A percentile compares a stretch with the other conserved stretches of the same genome.
Conservation (phyloP, 2,329 filamentous ascomycete genomes). For the Teratosphaeria gauchensis region DNA sequence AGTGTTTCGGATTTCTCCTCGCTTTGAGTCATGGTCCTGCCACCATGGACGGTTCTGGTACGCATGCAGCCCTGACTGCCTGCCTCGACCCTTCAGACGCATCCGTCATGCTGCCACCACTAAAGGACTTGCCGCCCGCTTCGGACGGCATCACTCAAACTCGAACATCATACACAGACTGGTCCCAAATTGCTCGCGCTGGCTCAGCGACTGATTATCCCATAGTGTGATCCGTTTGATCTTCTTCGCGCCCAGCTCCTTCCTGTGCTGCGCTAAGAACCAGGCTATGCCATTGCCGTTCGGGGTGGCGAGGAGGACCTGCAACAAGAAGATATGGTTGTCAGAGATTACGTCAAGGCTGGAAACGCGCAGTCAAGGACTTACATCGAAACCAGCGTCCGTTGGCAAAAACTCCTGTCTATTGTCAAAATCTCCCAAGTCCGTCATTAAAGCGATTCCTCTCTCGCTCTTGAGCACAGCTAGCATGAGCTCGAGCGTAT, state of each 20-base stretch:
- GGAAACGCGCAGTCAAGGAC: background rate
- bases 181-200: background rate
- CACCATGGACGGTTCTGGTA: too few species aligned
- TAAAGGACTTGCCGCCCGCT: background rate
- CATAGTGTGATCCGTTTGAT: constrained; percentile 8
- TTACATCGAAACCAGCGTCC: background rate
- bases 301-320: constrained; percentile 6
- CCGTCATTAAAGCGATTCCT: background rate
- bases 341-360: background rate
- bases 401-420: background rate
- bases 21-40: too few species aligned
- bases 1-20: too few species aligned
- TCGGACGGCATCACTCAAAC: constrained; percentile 1
- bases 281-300: constrained; percentile 7
- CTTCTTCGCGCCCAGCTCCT: constrained; percentile 4
- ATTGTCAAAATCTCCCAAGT: background rate
- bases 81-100: background rate
- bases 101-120: background rate
- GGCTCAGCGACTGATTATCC: constrained; percentile 2
- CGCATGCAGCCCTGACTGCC: too few species aligned
- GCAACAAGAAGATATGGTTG: background rate
- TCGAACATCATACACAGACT: constrained; percentile 10
- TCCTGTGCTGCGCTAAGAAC: constrained; percentile 9
- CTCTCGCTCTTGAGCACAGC: constrained; percentile 1
- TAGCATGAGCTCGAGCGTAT: constrained; percentile 6